Evolutionary conservation across 148 eudicot genomes (phyloP).

Genomic region (Arbutus unedo): DNA sequence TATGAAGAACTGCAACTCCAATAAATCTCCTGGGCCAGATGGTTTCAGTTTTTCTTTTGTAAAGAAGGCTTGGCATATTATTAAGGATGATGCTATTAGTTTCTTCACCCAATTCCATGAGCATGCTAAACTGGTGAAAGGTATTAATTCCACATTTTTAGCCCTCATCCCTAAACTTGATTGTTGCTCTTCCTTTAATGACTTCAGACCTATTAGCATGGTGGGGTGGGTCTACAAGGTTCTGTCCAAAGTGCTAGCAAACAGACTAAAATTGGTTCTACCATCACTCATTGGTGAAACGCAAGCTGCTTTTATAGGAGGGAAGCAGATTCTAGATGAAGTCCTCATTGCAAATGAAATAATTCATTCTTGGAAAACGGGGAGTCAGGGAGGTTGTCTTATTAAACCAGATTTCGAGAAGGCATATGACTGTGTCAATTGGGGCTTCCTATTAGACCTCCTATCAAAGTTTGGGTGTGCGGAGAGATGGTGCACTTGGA

Average conservation of each 20-base stretch:
- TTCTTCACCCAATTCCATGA: too few species aligned
- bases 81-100: too few species aligned
- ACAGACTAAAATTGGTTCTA: too few species aligned
- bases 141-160: neutral
- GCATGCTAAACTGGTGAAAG: neutral
- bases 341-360: neutral
- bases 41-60: neutral
- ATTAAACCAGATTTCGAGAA: too few species aligned
- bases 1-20: neutral
- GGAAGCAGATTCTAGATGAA: neutral
- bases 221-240: too few species aligned
- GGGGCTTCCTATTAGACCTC: too few species aligned
- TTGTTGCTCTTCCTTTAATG: neutral
- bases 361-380: too few species aligned
- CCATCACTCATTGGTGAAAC: neutral
- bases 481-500: too few species aligned
- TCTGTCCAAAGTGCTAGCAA: neutral
- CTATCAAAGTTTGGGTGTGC: too few species aligned
- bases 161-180: neutral
- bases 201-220: neutral
- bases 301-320: neutral
- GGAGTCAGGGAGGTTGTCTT: too few species aligned
- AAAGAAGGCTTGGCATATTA: neutral
- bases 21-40: neutral
- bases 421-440: too few species aligned